Base-by-base conservation (phyloP, 2,329 filamentous ascomycete genomes). In the Penicillium hordei region DNA sequence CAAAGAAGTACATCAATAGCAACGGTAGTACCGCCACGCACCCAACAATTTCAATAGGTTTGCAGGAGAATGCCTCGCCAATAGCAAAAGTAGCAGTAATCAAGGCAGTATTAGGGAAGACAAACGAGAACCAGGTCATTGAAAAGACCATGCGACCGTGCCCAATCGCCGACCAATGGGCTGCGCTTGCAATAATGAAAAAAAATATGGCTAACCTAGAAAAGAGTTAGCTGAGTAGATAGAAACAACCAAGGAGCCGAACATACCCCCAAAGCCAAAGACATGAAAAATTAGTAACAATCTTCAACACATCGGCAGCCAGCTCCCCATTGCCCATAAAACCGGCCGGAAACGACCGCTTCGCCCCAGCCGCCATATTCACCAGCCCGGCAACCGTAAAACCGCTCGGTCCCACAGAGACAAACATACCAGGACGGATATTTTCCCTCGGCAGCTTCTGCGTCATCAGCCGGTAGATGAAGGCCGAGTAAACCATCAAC, bases 391-490 rank as follows among this genome's bases (percentile, higher is more conserved):
- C 79, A 19, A 86, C 84, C 0, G 86, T 89, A 70, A 89, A 89
- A 2, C 85, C 89, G 49, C 84, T 86, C 0, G 91, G 90, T 34
- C 91, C 90, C 29, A 94, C 89, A 1, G 85, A 89, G 60, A 94
- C 91, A 71, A 94, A 94, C 86, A 95, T 91, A 67, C 89, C 90
- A 0, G 91, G 91, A 12, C 90, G 84, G 21, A 91, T 82, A 42
- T 83, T 86, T 68, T 93, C 90, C 54, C 84, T 82, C 0, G 91
- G 91, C 0, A 95, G 79, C 67, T 94, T 94, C 68, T 93, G 89
- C 0, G 90, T 93, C 90, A 94, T 94, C 29, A 95, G 81, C 31
- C 91, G 85, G 71, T 94, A 94, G 49, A 95, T 84, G 70, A 93
- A 94, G 49, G 91, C 89, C 1, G 89, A 85, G 61, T 91, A 92